A percentile compares a stretch with the other conserved stretches of the same genome.
Conservation (phyloP, 768 basidiomycete species). For the Russula brevipes region DNA sequence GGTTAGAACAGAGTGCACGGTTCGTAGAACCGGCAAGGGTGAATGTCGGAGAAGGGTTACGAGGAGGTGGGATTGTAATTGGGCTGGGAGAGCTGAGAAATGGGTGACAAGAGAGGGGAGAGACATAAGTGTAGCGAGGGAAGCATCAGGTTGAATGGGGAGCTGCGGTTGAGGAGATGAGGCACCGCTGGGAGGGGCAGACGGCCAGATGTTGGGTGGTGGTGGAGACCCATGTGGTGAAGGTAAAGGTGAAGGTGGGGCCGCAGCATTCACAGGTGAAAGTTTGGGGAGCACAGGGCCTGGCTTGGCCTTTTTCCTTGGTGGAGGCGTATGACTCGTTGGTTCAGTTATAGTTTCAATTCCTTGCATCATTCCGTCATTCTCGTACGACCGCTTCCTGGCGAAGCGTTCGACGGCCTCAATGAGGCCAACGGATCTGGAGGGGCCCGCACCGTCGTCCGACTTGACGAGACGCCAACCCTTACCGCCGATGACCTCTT, state of each 20-base stretch:
- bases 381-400: constrained; percentile 50
- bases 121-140: constrained; percentile 78
- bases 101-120: constrained; percentile 78
- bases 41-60: constrained; percentile 90
- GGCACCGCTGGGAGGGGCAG: constrained; percentile 72
- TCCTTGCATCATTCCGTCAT: constrained; percentile 66
- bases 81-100: constrained; percentile 72
- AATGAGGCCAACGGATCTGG: constrained; percentile 54
- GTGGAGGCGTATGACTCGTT: constrained; percentile 45
- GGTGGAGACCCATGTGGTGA: constrained; percentile 83
- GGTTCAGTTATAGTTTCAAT: constrained; percentile 54
- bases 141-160: constrained; percentile 75
- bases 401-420: constrained; percentile 84
- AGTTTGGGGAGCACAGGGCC: constrained; percentile 50
- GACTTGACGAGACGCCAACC: constrained; percentile 75
- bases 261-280: constrained; percentile 65
- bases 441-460: constrained; percentile 50
- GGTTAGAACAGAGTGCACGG: constrained; percentile 80
- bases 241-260: constrained; percentile 78
- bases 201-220: constrained; percentile 72
- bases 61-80: constrained; percentile 88
- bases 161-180: constrained; percentile 61
- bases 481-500: constrained; percentile 54
- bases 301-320: constrained; percentile 72
- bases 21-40: constrained; percentile 84